Evolutionary conservation across 1,139 yeast genomes (phyloP), one percentile per base, ranked within the genome.

Genomic region (Blastobotrys malaysiensis): DNA sequence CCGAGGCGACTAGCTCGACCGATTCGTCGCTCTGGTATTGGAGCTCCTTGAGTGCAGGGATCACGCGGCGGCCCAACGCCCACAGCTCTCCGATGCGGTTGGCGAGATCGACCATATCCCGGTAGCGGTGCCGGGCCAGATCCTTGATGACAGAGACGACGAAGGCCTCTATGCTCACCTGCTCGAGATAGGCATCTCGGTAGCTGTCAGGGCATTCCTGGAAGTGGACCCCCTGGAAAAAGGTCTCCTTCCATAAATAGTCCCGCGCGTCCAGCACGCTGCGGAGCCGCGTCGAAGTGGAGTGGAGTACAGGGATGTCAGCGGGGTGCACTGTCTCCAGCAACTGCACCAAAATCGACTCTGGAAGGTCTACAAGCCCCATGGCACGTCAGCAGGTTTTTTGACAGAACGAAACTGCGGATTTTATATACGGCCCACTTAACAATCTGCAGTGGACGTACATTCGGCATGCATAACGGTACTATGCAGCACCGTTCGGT

Each of bases 211-310:
- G 39, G 39, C 16, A 2, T 7, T 31, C 39, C 39, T 31, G 39
- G 16, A 31, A 31, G 39, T 31, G 39, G 39, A 31, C 39, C 7
- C 39, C 39, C 11, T 31, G 39, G 39, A 31, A 16, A 7, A 31
- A 31, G 2, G 39, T 31, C 16, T 31, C 13, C 39, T 31, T 3
- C 39, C 39, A 31, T 16, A 31, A 31, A n/a, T 31, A 31, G 39
- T 31, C 39, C 16, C 39, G 39, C 39, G 39, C 39, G 39, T 31
- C 39, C 39, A 31, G 39, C 39, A 31, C 39, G 39, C 39, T 31
- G 14, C 39, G 39, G 39, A 31, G 39, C 39, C 39, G 39, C 16
- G 16, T 31, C 16, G 16, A 13, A 3, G 39, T 31, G 39, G 39
- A 31, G 16, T 31, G 39, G 39, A 31, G 39, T 7, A 31, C 39